Percentiles rank a stretch among this genome's conserved stretches.
Conservation (phyloP, 345 rosid species). For the Boechera retrofracta region DNA sequence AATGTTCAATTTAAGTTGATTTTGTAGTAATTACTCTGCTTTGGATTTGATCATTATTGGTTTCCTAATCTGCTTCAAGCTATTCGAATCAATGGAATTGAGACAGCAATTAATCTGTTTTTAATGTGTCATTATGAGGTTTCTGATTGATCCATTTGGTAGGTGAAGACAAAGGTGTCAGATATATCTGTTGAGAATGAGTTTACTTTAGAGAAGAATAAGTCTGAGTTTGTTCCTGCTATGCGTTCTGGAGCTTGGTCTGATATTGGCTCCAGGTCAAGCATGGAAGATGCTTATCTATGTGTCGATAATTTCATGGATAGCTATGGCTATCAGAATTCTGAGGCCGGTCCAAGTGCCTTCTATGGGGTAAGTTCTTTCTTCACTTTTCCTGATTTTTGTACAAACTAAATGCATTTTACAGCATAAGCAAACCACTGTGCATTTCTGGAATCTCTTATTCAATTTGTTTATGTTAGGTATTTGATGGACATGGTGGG, state of each 20-base stretch:
- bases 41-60: slow-evolving; percentile 8
- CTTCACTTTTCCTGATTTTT: not conserved
- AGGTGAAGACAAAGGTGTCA: slow-evolving; percentile 63
- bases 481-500: slow-evolving; percentile 94
- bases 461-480: slow-evolving; percentile 38
- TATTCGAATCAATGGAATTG: not conserved
- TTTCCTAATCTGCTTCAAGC: slow-evolving; percentile 14
- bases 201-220: slow-evolving; percentile 46
- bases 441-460: not conserved
- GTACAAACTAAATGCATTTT: not conserved
- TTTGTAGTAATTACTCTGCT: not conserved
- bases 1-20: not conserved
- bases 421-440: not conserved
- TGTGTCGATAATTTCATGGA: slow-evolving; percentile 65
- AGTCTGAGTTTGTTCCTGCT: slow-evolving; percentile 56
- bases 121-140: slow-evolving; percentile 9
- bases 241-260: slow-evolving; percentile 90
- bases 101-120: not conserved
- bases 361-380: slow-evolving; percentile 75
- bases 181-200: slow-evolving; percentile 54
- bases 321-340: slow-evolving; percentile 54
- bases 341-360: slow-evolving; percentile 63
- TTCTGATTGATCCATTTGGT: slow-evolving; percentile 44
- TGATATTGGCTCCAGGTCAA: slow-evolving; percentile 70
- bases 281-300: slow-evolving; percentile 82